These are phyloP conservation scores for Exsudoporus floridanus DNA, from an alignment of 1,284 basidiomycete genomes.

Conservation along the genomic window DNA sequence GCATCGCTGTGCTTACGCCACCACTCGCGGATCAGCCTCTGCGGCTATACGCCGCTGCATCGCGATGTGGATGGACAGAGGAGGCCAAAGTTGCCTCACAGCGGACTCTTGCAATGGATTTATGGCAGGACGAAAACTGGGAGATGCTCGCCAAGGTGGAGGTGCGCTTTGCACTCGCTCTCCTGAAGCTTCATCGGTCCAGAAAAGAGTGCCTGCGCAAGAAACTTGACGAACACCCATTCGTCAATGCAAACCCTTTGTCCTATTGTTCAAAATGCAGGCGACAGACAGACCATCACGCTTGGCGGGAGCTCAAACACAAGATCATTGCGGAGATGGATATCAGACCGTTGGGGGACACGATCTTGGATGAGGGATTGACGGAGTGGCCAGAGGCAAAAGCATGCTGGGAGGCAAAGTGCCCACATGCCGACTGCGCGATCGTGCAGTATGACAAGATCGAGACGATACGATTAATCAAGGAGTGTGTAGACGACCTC, in stretches of 20 bases:
- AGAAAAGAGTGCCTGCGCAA: constrained; percentile 49
- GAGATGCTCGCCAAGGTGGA: constrained; percentile 47
- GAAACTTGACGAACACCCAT: constrained; percentile 55
- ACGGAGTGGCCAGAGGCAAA: constrained; percentile 54
- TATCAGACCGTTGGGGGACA: constrained; percentile 55
- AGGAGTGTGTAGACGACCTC: constrained; percentile 51
- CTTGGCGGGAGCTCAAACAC: constrained; percentile 63
- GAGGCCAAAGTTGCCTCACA: constrained; percentile 53
- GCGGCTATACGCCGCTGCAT: constrained; percentile 54
- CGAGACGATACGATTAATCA: constrained; percentile 53
- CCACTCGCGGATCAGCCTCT: constrained; percentile 51
- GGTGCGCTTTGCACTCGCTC: constrained; percentile 49
- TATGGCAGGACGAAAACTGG: constrained; percentile 48
- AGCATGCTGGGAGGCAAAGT: constrained; percentile 58
- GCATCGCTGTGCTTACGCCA: constrained; percentile 51
- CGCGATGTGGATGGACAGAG: constrained; percentile 56
- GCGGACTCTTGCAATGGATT: constrained; percentile 47
- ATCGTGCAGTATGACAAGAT: constrained; percentile 55
- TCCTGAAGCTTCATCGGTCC: constrained; percentile 51
- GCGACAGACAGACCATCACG: constrained; percentile 50
- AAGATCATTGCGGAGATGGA: constrained; percentile 58
- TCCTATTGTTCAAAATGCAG: constrained; percentile 49
- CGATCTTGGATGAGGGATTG: constrained; percentile 48
- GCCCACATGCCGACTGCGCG: constrained; percentile 44
- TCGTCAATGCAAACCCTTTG: constrained; percentile 48